phyloP scores from a whole-genome alignment of 2,329 filamentous ascomycete species.

The Allantophomopsis cytisporea region DNA sequence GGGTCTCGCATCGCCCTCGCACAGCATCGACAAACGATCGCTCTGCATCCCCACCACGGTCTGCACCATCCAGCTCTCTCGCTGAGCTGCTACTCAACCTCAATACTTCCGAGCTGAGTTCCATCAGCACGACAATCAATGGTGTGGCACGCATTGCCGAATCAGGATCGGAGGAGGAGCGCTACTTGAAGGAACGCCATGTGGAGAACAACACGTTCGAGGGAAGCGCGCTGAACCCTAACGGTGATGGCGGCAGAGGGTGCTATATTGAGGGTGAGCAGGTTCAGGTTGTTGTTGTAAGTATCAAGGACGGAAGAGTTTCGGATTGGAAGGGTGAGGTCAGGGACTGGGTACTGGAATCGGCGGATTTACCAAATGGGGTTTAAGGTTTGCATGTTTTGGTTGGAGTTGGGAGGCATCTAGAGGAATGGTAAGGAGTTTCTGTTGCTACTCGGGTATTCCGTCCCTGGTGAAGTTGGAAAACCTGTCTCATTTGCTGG shows the following conservation, averaged over 20 bases:
- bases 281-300: conserved; percentile 77
- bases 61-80: conserved; percentile 61
- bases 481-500: too few species aligned
- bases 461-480: too few species aligned
- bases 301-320: conserved; percentile 72
- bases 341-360: conserved; percentile 49
- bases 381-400: background rate
- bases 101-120: conserved; percentile 76
- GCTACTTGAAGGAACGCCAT: conserved; percentile 71
- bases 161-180: conserved; percentile 65
- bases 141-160: conserved; percentile 68
- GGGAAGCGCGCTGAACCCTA: conserved; percentile 14
- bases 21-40: conserved; percentile 36
- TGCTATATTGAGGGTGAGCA: conserved; percentile 71
- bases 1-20: conserved; percentile 85
- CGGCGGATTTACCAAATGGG: conserved; percentile 14
- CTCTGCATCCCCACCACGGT: conserved; percentile 38
- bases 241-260: conserved; percentile 36
- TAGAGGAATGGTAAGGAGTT: background rate
- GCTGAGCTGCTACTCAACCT: conserved; percentile 78
- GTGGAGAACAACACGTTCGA: conserved; percentile 87
- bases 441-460: too few species aligned
- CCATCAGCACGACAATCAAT: conserved; percentile 88
- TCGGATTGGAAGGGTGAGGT: conserved; percentile 94
- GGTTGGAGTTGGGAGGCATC: background rate